phyloP scores from a whole-genome alignment of 78 protist genomes.

The Tieghemostelium lacteum region DNA sequence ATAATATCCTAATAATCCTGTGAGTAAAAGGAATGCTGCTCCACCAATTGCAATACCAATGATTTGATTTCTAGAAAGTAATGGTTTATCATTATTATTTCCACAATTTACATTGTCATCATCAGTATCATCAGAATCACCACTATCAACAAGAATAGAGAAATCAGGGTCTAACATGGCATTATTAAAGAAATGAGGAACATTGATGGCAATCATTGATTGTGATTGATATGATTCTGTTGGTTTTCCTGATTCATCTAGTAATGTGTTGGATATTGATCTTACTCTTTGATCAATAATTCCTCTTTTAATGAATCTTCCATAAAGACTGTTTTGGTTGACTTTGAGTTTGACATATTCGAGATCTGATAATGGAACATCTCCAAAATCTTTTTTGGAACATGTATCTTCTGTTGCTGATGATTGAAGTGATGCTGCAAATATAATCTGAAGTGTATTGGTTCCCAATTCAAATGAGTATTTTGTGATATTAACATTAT shows the following conservation, averaged over 20 bases:
- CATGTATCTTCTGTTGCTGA: neutral
- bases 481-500: neutral
- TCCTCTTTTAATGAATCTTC: neutral
- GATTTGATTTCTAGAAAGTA: neutral
- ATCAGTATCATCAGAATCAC: neutral
- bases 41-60: neutral
- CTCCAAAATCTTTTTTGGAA: neutral
- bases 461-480: neutral
- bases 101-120: neutral
- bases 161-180: constrained; percentile 29
- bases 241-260: neutral
- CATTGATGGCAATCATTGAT: neutral
- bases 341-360: neutral
- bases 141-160: constrained; percentile 3
- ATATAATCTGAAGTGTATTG: neutral
- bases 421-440: neutral
- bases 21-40: neutral
- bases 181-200: neutral
- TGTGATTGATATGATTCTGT: neutral
- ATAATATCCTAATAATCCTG: too few species aligned
- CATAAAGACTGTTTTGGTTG: neutral
- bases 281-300: neutral
- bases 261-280: neutral
- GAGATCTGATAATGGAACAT: neutral
- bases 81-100: too few species aligned